phyloP scores from a whole-genome alignment of 2,329 filamentous ascomycete genomes.

The Oidium heveae region DNA sequence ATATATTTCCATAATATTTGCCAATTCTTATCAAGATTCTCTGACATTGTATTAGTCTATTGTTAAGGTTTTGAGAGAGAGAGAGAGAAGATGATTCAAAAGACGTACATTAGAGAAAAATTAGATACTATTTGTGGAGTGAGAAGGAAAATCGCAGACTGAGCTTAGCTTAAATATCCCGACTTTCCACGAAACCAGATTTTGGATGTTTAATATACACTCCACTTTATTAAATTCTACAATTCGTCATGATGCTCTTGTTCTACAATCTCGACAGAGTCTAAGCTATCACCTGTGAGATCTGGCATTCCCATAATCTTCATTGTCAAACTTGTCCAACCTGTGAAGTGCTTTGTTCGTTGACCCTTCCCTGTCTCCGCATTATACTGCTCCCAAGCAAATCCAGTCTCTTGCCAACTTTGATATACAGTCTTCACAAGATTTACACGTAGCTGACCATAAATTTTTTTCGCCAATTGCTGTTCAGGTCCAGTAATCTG shows the following conservation, averaged over 20 bases:
- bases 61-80: no score
- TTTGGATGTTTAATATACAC: no score
- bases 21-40: no score
- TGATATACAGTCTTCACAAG: slow-evolving; percentile 72
- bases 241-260: neutral
- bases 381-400: slow-evolving; percentile 97
- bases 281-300: slow-evolving; percentile 9
- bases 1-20: no score
- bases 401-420: slow-evolving; percentile 74
- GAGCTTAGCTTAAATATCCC: no score
- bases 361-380: slow-evolving; percentile 83
- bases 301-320: slow-evolving; percentile 95
- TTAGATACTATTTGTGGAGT: no score
- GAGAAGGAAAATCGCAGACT: no score
- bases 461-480: slow-evolving; percentile 43
- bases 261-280: slow-evolving; percentile 1
- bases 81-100: no score
- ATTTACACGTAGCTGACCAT: slow-evolving; percentile 54
- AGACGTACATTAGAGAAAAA: no score
- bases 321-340: slow-evolving; percentile 95
- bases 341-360: slow-evolving; percentile 90
- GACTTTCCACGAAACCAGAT: no score
- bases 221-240: neutral
- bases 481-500: slow-evolving; percentile 37
- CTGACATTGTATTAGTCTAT: no score